Conservation (phyloP, 495 filamentous ascomycete genomes). For the Penicillium pancosmium region DNA sequence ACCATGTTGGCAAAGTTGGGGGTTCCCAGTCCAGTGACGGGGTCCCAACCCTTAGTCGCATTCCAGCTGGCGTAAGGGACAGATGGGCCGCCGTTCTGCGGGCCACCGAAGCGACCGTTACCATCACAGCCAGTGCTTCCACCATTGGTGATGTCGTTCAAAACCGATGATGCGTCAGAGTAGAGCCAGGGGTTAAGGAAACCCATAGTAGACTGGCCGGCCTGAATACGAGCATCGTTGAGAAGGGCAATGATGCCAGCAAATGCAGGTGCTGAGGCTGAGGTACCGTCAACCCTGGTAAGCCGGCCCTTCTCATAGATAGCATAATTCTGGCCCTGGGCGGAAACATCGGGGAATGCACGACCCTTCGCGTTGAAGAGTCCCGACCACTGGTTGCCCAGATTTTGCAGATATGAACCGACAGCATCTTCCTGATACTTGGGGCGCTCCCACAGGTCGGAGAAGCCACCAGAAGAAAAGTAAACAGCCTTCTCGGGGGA, state of each 20-base stretch:
- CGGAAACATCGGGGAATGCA: constrained; percentile 73
- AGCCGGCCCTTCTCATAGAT: constrained; percentile 57
- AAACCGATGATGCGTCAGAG: constrained; percentile 46
- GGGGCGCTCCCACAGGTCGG: constrained; percentile 63
- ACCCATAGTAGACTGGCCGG: constrained; percentile 59
- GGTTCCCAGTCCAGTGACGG: constrained; percentile 62
- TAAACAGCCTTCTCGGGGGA: constrained; percentile 59
- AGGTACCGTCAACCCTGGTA: constrained; percentile 62
- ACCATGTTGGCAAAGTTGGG: constrained; percentile 49
- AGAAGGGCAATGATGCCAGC: constrained; percentile 65
- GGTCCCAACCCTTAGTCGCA: constrained; percentile 62
- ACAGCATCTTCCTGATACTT: constrained; percentile 64
- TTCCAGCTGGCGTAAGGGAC: constrained; percentile 51
- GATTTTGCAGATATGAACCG: constrained; percentile 52
- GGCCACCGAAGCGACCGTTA: constrained; percentile 41
- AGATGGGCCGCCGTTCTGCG: constrained; percentile 37
- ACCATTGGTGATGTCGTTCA: constrained; percentile 67
- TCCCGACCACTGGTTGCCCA: constrained; percentile 49
- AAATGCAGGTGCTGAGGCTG: constrained; percentile 64
- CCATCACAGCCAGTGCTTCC: constrained; percentile 64
- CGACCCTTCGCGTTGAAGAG: constrained; percentile 66
- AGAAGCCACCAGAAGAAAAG: constrained; percentile 71
- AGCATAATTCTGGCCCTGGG: constrained; percentile 58
- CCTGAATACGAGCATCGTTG: constrained; percentile 65
- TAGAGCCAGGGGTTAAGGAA: constrained; percentile 82